Evolutionary conservation across 1,284 basidiomycete species (phyloP).

Genomic region (Leccinum huronense): DNA sequence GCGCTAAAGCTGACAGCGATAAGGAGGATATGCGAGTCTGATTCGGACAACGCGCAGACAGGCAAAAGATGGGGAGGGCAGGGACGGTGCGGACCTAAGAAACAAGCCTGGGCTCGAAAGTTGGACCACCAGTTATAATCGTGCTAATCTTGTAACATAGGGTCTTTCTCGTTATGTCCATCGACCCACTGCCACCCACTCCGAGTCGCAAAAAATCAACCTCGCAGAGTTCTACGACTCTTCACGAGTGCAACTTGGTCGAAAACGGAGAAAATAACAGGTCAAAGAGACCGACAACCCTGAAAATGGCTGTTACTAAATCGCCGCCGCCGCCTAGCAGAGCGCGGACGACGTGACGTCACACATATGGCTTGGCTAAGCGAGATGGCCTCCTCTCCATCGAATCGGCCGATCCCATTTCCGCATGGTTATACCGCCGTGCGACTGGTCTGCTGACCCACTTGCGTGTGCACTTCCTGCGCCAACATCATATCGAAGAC

Average conservation of each 20-base stretch:
- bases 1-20: neutral
- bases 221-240: neutral
- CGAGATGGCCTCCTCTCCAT: neutral
- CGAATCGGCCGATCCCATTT: neutral
- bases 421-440: neutral
- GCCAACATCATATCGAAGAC: neutral
- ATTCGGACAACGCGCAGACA: neutral
- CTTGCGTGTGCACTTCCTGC: neutral
- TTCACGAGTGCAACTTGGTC: neutral
- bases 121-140: constrained; percentile 5
- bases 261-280: neutral
- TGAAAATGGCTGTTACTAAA: neutral
- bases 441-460: neutral
- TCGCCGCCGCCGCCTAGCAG: neutral
- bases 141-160: constrained; percentile 25
- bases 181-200: neutral
- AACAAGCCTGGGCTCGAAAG: constrained; percentile 12
- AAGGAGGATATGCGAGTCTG: neutral
- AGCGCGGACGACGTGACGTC: neutral
- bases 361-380: neutral
- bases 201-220: neutral
- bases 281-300: neutral
- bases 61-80: constrained; percentile 8
- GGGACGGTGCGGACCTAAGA: constrained; percentile 15
- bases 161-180: constrained; percentile 24